Conservation (phyloP, 2,329 filamentous ascomycete genomes). For the Talaromyces sp. region DNA sequence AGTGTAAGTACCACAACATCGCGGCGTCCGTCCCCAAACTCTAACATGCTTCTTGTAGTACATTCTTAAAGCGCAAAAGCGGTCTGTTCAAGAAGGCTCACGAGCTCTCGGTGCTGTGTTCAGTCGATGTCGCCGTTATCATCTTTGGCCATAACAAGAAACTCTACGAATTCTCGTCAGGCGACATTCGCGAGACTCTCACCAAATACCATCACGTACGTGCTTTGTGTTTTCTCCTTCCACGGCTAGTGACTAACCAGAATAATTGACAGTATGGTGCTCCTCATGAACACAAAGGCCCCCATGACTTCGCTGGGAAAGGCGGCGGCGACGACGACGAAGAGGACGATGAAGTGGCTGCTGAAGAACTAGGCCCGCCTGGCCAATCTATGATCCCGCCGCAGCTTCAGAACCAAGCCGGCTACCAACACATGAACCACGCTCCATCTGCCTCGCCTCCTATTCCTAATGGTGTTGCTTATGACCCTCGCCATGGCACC, state of each 20-base stretch:
- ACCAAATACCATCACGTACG: conserved; percentile 85
- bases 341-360: conserved; percentile 68
- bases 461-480: conserved; percentile 70
- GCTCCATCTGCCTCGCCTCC: conserved; percentile 86
- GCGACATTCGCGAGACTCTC: conserved; percentile 88
- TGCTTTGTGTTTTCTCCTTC: conserved; percentile 21
- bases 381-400: conserved; percentile 60
- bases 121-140: conserved; percentile 96
- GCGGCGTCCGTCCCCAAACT: not conserved
- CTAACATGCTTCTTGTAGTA: conserved; percentile 50
- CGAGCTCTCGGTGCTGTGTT: conserved; percentile 95
- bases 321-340: conserved; percentile 74
- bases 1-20: conserved; percentile 62
- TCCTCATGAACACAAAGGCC: conserved; percentile 94
- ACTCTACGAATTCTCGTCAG: conserved; percentile 93
- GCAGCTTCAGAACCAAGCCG: conserved; percentile 59
- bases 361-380: conserved; percentile 57
- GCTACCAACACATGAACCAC: conserved; percentile 78
- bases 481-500: conserved; percentile 69
- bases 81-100: conserved; percentile 99
- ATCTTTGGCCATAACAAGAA: conserved; percentile 99
- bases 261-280: conserved; percentile 67
- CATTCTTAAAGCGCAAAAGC: conserved; percentile 97
- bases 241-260: conserved; percentile 15
- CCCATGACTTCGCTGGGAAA: conserved; percentile 82